A percentile compares a stretch with the other conserved stretches of the same genome.
phyloP scores from a whole-genome alignment of 108 stramenopile species.

The Nitzschia palea region DNA sequence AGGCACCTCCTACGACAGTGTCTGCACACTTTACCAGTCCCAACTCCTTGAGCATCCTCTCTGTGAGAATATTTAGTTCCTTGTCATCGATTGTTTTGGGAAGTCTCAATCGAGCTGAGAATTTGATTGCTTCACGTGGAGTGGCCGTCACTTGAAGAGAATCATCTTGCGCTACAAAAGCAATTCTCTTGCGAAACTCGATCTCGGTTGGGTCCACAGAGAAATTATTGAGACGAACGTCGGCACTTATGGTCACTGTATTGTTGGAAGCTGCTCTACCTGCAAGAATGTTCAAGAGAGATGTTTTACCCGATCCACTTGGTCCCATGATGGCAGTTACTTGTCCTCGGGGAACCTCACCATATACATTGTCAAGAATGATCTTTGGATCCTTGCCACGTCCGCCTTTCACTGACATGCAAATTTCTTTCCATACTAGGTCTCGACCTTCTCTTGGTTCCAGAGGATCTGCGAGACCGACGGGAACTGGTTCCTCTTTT shows the following conservation, averaged over 20 bases:
- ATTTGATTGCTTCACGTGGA: slow-evolving; percentile 79
- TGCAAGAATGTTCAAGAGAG: slow-evolving; percentile 67
- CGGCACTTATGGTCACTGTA: slow-evolving; percentile 23
- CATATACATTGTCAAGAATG: slow-evolving; percentile 51
- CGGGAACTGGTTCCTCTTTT: slow-evolving; percentile 39
- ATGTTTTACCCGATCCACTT: slow-evolving; percentile 55
- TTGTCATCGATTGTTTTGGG: slow-evolving; percentile 42
- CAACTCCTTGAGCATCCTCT: slow-evolving; percentile 69
- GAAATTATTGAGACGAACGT: slow-evolving; percentile 42
- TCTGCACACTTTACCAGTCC: slow-evolving; percentile 65
- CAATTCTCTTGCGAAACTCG: slow-evolving; percentile 48
- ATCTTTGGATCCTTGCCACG: background rate
- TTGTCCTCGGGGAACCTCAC: slow-evolving; percentile 54
- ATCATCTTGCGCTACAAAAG: slow-evolving; percentile 88
- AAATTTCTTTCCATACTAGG: slow-evolving; percentile 47
- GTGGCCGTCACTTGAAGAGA: slow-evolving; percentile 69
- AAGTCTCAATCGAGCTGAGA: slow-evolving; percentile 74
- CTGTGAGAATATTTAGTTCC: slow-evolving; percentile 55
- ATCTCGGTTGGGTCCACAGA: slow-evolving; percentile 42
- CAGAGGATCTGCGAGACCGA: slow-evolving; percentile 43
- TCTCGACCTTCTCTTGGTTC: slow-evolving; percentile 38
- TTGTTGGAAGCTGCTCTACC: slow-evolving; percentile 40
- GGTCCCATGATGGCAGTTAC: slow-evolving; percentile 21
- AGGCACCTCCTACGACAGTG: slow-evolving; percentile 60
- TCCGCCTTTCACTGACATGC: slow-evolving; percentile 37